Base-by-base conservation (phyloP, 1,284 basidiomycete species). In the Xanthoconium separans region DNA sequence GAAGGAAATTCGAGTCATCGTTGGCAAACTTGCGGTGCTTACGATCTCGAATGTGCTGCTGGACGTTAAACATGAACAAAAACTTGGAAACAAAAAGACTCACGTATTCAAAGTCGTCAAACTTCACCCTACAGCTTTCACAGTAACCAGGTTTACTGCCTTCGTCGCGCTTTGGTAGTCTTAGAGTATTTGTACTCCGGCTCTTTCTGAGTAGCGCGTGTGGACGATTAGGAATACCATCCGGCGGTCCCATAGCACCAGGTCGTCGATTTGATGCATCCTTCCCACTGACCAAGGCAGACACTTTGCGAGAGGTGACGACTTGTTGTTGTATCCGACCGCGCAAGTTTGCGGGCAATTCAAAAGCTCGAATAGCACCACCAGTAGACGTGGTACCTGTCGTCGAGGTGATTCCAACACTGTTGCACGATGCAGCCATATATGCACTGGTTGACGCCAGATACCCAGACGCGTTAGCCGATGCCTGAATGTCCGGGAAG, bases 71-170 rank as follows among this genome's bases (percentile, higher is more conserved):
- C 41, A 47, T 27, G 30, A 34, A 41, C 16, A 41, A 20, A 37
- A 16, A 48, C 22, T 18, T 51, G 37, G 44, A 44, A 20, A 34
- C 12, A 50, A 51, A 46, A 18, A 52, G 42, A 75, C 86, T 66
- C 62, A 96, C 95, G 60, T 79, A 72, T 58, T 85, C 84, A 64
- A 99, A 96, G 72, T 98, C 89, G 0, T 89, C 87, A 68, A 95
- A 99, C 70, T 94, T 93, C 52, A 83, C 68, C 22, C 96, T 83
- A 72, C 97, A 99, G 71, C 95, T 97, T 70, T 99, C 97, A 73
- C 97, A 99, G 73, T 98, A 99, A 11, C 97, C 97, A 8, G 95
- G 93, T 71, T 93, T 98, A 65, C 82, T 89, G 50, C 83, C 89
- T 74, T 93, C 92, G 57, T 92, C 88, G 37, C 91, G 83, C 65